Base-by-base conservation (phyloP, 768 basidiomycete genomes). In the Galerina sulciceps region DNA sequence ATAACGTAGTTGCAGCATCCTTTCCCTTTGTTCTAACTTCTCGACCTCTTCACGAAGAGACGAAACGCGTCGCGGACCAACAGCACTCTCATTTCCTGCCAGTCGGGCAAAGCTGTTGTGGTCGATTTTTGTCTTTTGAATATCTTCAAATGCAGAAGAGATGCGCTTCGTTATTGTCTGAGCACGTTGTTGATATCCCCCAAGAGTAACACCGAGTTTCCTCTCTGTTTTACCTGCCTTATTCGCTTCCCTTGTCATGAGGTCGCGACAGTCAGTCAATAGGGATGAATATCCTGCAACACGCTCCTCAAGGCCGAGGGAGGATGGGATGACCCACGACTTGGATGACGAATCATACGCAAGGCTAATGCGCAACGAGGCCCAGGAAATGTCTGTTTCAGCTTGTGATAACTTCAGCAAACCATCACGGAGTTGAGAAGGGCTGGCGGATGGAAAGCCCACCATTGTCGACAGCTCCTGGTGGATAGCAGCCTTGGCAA, bases 21-120 rank as follows among this genome's bases (percentile, higher is more conserved):
- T 76, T 75, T 98, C 97, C 64, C 91, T 80, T 58, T 80, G 76
- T 70, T 93, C 89, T 26, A 99, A 79, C 61, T 76, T 79, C 37
- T 90, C 89, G 20, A 98, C 96, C 70, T 98, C 96, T 66, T 94
- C 93, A 70, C 86, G 86, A 64, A 97, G 81, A n/a, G 81, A 76
- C 47, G 86, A 87, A 50, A 94, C 80, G 43, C 96, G 76, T 53
- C 86, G 82, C 10, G 96, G 95, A 3, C 90, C 93, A 51, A 86
- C 84, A 1, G 83, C 88, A 20, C 76, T 71, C 77, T 99, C 97
- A 65, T 88, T 86, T 45, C 77, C 73, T 52, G 83, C 85, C 53
- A 99, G 77, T 60, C 85, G 83, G 23, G 80, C 78, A 72, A 97
- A 98, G 69, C 90, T 91, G 63, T 91, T 88, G 62, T 89, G 77